Conservation (phyloP, 2,329 filamentous ascomycete genomes). For the Biscogniauxia sp. region DNA sequence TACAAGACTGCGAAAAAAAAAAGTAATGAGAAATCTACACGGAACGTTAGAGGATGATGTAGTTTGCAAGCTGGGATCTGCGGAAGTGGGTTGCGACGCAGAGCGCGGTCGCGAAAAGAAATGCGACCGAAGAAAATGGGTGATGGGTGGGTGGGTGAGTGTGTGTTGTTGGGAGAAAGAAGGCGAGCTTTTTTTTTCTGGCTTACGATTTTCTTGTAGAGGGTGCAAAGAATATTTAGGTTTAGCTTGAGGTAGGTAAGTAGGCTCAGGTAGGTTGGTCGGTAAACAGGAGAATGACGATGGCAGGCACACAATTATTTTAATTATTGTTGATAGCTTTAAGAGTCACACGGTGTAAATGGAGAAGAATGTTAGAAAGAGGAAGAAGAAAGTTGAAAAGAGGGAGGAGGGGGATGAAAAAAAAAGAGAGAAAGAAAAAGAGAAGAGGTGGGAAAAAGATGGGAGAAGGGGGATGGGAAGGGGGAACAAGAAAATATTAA, state of each 20-base stretch:
- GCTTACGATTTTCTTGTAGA: not conserved
- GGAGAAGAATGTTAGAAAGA: not conserved
- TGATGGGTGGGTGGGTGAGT: slow-evolving; percentile 7
- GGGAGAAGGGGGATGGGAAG: slow-evolving; percentile 12
- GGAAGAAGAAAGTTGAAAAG: slow-evolving; percentile 3
- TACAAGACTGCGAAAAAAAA: not conserved
- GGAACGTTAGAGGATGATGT: slow-evolving; percentile 24
- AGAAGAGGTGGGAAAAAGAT: slow-evolving; percentile 17
- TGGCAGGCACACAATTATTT: slow-evolving; percentile 5
- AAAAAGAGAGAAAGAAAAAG: slow-evolving; percentile 14
- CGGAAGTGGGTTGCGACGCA: slow-evolving; percentile 21
- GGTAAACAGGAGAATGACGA: slow-evolving; percentile 7
- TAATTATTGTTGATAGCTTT: slow-evolving; percentile 5
- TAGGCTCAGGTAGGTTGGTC: too few relatives aligned
- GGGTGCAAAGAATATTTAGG: too few relatives aligned
- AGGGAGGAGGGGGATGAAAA: slow-evolving; percentile 8
- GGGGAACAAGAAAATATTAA: not conserved
- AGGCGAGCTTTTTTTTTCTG: too few relatives aligned
- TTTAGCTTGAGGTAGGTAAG: too few relatives aligned
- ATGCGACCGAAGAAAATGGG: slow-evolving; percentile 29
- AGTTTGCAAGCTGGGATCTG: slow-evolving; percentile 7
- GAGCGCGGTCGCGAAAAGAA: slow-evolving; percentile 23
- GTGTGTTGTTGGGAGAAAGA: too few relatives aligned
- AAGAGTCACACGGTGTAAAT: slow-evolving; percentile 5
- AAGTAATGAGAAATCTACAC: slow-evolving; percentile 18